Base-by-base conservation (phyloP, 768 basidiomycete species). In the Pisolithus sp. region DNA sequence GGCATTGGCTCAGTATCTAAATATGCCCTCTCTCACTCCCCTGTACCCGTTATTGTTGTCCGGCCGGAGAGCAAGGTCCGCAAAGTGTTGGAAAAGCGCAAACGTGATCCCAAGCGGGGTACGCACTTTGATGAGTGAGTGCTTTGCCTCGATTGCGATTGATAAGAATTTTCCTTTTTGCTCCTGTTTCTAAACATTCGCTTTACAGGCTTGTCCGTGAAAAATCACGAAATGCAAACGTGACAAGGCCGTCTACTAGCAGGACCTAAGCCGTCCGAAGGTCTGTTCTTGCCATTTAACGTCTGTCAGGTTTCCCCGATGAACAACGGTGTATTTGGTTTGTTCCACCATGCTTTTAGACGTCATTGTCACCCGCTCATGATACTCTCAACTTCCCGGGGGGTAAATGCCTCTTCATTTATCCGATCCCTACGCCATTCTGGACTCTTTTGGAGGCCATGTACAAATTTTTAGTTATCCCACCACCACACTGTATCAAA, bases 31-130 rank as follows among this genome's bases (percentile, higher is more conserved):
- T 86, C 88, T 17, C 93, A 90, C 62, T 93, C 92, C 1, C 93
- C 95, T 1, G 92, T 99, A 0, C 95, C 95, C 2, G 89, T 96
- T 59, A 93, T 98, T 55, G 95, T 98, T 48, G 93, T 98, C 39
- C 79, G 92, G 3, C 91, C 93, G 2, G 89, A 92, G 59, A 77
- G 89, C 36, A 92, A 93, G 62, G 83, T 93, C 26, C 80, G 81
- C 56, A 94, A 94, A 66, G 81, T 82, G 0, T 72, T 87, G 42
- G 91, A 87, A 60, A 95, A 96, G 66, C 78, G 93, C 24, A 77
- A 86, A 42, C 89, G 86, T 44, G 85, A 96, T 62, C 93, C 93
- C 3, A 96, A 93, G 69, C 77, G 92, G 18, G 89, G 90, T 4
- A 80, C 75, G 39, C 87, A 91, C 66, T 92, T 91, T 56, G 85